phyloP scores from a whole-genome alignment of 1,139 yeast genomes.

The Yueomyces sp. region DNA sequence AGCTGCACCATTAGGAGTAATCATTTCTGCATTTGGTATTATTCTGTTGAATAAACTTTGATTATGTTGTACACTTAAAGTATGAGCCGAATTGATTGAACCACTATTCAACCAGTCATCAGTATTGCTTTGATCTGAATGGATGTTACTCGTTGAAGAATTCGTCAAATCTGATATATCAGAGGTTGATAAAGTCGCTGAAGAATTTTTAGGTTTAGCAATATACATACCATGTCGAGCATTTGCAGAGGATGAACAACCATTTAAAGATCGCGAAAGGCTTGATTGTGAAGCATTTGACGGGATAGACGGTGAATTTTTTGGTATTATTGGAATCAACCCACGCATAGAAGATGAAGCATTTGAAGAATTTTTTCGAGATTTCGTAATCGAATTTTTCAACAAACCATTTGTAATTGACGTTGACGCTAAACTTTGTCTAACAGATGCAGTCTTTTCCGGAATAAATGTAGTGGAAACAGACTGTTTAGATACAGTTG shows the following conservation, averaged over 20 bases:
- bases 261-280: too few species aligned
- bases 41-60: too few species aligned
- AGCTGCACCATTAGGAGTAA: too few species aligned
- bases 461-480: conserved; percentile 1
- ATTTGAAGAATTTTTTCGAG: conserved; percentile 21
- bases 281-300: conserved; percentile 2
- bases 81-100: too few species aligned
- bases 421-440: neutral
- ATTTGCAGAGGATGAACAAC: too few species aligned
- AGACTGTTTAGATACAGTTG: neutral
- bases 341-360: conserved; percentile 22
- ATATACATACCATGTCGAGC: too few species aligned
- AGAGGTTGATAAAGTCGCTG: conserved; percentile 13
- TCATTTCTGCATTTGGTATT: too few species aligned
- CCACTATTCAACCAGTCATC: too few species aligned
- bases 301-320: conserved; percentile 10
- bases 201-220: conserved; percentile 8
- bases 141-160: neutral
- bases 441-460: neutral
- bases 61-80: too few species aligned
- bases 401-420: neutral
- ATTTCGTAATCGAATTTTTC: conserved; percentile 4
- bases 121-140: too few species aligned
- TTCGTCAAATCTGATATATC: neutral
- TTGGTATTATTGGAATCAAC: conserved; percentile 24